A percentile compares a stretch with the other conserved stretches of the same genome.
phyloP scores from a whole-genome alignment of 2,329 filamentous ascomycete genomes.

The Colletotrichum sp. region DNA sequence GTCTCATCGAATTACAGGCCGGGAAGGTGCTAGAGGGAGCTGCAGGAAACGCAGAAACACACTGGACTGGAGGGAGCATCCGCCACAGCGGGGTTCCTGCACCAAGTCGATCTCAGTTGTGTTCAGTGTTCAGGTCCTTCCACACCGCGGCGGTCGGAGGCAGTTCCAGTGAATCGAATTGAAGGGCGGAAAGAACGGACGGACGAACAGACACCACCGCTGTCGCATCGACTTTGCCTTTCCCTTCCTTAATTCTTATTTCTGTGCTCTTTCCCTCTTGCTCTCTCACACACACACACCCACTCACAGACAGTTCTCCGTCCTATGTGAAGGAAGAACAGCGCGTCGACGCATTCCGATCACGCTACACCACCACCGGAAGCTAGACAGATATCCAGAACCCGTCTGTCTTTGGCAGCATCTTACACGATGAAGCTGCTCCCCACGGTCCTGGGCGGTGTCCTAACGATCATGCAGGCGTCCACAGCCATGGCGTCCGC shows the following conservation, averaged over 20 bases:
- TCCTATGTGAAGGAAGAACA: neutral
- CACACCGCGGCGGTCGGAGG: neutral
- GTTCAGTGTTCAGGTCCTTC: neutral
- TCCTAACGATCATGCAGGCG: neutral
- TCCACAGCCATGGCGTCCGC: constrained; percentile 1
- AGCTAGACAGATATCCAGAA: neutral
- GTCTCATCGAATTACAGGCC: neutral
- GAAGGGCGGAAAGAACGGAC: neutral
- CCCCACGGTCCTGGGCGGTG: neutral
- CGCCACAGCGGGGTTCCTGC: constrained; percentile 18
- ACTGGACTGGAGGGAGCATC: neutral
- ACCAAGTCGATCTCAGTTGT: neutral
- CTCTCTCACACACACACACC: neutral
- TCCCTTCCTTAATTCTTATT: neutral
- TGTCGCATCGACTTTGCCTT: neutral
- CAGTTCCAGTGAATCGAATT: neutral
- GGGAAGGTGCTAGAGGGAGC: neutral
- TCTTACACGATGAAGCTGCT: constrained; percentile 5
- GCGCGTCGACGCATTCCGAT: neutral
- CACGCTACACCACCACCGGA: neutral
- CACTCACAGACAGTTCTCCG: neutral
- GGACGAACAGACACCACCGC: neutral
- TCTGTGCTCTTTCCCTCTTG: neutral
- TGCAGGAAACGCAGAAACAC: neutral
- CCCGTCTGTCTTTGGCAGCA: neutral